Percentiles rank a stretch among this genome's conserved stretches.
Evolutionary conservation across 768 basidiomycete genomes (phyloP).

Genomic region (Sarcomyxa edulis): DNA sequence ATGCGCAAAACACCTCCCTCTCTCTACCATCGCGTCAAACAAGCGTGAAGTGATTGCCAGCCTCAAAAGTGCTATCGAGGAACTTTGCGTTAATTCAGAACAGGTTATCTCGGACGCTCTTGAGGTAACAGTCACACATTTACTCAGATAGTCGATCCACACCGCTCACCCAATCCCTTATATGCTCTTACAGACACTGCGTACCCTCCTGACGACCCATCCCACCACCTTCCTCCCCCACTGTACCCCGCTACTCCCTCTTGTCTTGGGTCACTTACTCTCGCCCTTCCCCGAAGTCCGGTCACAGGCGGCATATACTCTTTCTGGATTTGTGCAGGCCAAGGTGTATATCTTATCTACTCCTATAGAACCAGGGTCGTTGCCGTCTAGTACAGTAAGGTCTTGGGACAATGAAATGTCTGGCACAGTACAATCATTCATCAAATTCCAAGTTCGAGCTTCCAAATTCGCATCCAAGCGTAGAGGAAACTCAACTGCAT

Average conservation of each 20-base stretch:
- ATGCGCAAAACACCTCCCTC: conserved; percentile 46
- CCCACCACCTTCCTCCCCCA: conserved; percentile 42
- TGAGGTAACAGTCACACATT: conserved; percentile 17
- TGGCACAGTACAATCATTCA: conserved; percentile 19
- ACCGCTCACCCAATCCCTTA: too few relatives aligned
- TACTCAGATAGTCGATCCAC: neutral
- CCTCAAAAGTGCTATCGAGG: conserved; percentile 30
- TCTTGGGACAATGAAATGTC: conserved; percentile 21
- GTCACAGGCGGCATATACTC: conserved; percentile 49
- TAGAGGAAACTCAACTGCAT: too few relatives aligned
- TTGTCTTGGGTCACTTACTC: conserved; percentile 24
- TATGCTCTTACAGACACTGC: conserved; percentile 24
- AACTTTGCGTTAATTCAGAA: conserved; percentile 14
- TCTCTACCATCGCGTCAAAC: conserved; percentile 25
- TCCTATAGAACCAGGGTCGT: too few relatives aligned
- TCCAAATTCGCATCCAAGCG: conserved; percentile 4
- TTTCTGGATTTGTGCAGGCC: conserved; percentile 48
- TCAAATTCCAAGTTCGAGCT: conserved; percentile 19
- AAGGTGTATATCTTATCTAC: conserved; percentile 19
- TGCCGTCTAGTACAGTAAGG: too few relatives aligned
- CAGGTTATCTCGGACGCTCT: conserved; percentile 27
- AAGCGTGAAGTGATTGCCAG: conserved; percentile 25
- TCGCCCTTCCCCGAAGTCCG: conserved; percentile 28
- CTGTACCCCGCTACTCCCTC: conserved; percentile 44
- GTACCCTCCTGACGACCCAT: conserved; percentile 34